phyloP scores from a whole-genome alignment of 1,139 yeast species.

The Diutina neorugosa region DNA sequence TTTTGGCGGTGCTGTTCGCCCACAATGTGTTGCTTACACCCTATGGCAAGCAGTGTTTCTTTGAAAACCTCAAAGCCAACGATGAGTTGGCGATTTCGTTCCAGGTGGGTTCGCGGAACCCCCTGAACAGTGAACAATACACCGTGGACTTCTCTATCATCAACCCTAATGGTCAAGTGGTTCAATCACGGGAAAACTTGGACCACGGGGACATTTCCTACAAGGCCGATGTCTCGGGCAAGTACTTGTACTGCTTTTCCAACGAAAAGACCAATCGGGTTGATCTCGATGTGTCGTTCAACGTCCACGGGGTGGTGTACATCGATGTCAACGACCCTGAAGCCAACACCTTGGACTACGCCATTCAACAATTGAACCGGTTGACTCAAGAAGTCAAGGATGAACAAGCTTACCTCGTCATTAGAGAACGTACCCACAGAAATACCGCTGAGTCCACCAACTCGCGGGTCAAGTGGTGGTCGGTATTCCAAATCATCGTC shows the following conservation, averaged over 20 bases:
- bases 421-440: slow-evolving; percentile 95
- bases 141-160: slow-evolving; percentile 62
- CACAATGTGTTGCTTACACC: slow-evolving; percentile 83
- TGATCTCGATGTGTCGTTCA: slow-evolving; percentile 88
- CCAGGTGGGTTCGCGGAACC: slow-evolving; percentile 91
- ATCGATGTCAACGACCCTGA: slow-evolving; percentile 77
- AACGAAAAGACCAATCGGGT: slow-evolving; percentile 65
- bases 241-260: slow-evolving; percentile 81
- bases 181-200: slow-evolving; percentile 38
- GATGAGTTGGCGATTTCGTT: slow-evolving; percentile 84
- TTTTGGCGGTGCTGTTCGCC: slow-evolving; percentile 27
- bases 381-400: slow-evolving; percentile 80
- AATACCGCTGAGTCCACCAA: slow-evolving; percentile 97
- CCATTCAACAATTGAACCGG: slow-evolving; percentile 66
- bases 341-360: slow-evolving; percentile 73
- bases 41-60: slow-evolving; percentile 80
- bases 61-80: slow-evolving; percentile 65
- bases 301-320: slow-evolving; percentile 86
- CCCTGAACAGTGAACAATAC: slow-evolving; percentile 64
- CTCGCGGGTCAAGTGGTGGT: slow-evolving; percentile 97
- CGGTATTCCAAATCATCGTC: slow-evolving; percentile 76
- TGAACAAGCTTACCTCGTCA: slow-evolving; percentile 86
- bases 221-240: slow-evolving; percentile 57
- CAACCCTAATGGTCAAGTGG: slow-evolving; percentile 47
- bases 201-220: slow-evolving; percentile 76